Percentiles rank a stretch among this genome's conserved stretches.
Evolutionary conservation across 208 protist species (phyloP).

Genomic region (Wallacemonas rigidus): DNA sequence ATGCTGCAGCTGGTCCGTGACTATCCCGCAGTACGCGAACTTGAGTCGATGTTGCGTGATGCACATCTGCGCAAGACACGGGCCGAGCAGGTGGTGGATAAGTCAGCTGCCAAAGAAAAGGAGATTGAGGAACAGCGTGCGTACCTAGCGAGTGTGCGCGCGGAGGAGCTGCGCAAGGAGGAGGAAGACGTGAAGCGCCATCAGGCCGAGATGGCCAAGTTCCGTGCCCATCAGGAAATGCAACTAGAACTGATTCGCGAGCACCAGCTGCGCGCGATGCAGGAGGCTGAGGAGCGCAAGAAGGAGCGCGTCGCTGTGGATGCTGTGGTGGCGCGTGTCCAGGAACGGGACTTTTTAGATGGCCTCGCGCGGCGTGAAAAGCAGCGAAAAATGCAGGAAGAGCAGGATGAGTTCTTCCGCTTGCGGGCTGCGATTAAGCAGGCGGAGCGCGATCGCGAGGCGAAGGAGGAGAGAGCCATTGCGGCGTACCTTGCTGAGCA

Average conservation of each 20-base stretch:
- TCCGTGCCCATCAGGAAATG: constrained; percentile 71
- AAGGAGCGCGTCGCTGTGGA: constrained; percentile 90
- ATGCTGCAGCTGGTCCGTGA: constrained; percentile 85
- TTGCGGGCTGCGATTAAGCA: constrained; percentile 73
- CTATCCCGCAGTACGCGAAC: constrained; percentile 79
- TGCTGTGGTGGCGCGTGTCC: constrained; percentile 80
- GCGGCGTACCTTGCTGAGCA: constrained; percentile 79
- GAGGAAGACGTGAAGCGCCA: constrained; percentile 62
- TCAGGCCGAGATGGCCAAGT: constrained; percentile 59
- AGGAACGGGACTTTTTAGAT: constrained; percentile 86
- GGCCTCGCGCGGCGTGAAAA: constrained; percentile 61
- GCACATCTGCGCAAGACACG: constrained; percentile 80
- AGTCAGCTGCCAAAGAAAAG: constrained; percentile 29
- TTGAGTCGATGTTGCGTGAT: constrained; percentile 73
- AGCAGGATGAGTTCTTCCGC: constrained; percentile 82
- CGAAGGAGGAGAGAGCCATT: constrained; percentile 83
- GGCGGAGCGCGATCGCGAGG: constrained; percentile 71
- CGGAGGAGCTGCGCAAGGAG: constrained; percentile 51
- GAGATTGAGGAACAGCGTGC: constrained; percentile 57
- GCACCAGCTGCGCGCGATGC: constrained; percentile 44
- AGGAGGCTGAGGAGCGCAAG: constrained; percentile 62
- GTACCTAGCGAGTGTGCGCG: constrained; percentile 56
- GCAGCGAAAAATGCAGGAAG: constrained; percentile 76
- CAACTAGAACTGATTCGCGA: constrained; percentile 83
- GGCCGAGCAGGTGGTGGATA: constrained; percentile 73